Conservation (phyloP, 2,329 filamentous ascomycete genomes). For the Pseudogymnoascus sp. region DNA sequence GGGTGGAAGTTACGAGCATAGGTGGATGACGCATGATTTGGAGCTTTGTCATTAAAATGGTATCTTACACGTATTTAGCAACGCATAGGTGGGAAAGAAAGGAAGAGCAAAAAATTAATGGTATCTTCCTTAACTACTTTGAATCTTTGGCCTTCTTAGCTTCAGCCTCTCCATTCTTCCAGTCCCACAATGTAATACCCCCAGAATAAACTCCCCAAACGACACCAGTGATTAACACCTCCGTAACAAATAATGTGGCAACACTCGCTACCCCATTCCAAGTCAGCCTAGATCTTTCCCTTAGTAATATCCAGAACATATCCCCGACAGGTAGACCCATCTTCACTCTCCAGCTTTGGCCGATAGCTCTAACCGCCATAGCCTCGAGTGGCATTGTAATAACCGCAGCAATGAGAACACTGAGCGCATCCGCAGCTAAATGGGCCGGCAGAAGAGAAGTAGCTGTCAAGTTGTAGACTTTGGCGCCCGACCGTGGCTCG, state of each 20-base stretch:
- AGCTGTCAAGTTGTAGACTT: slow-evolving; percentile 24
- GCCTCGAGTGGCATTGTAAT: slow-evolving; percentile 26
- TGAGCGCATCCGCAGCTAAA: slow-evolving; percentile 25
- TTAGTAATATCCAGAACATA: neutral
- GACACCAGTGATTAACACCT: neutral
- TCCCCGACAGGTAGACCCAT: neutral
- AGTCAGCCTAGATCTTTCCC: neutral
- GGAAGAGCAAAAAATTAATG: neutral
- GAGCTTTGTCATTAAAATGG: neutral
- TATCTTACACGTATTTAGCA: neutral
- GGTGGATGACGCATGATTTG: neutral
- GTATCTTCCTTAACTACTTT: neutral
- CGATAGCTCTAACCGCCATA: slow-evolving; percentile 24
- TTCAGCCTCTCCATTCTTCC: neutral
- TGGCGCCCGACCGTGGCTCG: slow-evolving; percentile 10
- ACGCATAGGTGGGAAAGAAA: neutral
- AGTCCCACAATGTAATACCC: neutral
- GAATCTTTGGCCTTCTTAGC: neutral
- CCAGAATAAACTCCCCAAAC: slow-evolving; percentile 3
- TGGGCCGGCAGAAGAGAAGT: slow-evolving; percentile 27
- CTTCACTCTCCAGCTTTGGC: slow-evolving; percentile 8
- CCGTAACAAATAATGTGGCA: neutral
- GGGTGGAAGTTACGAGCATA: slow-evolving; percentile 6
- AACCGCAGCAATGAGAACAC: slow-evolving; percentile 22
- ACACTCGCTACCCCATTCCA: neutral